Evolutionary conservation across 106 monocot genomes (phyloP), one percentile per base, ranked within the genome.

Genomic region (Acorus calamus): DNA sequence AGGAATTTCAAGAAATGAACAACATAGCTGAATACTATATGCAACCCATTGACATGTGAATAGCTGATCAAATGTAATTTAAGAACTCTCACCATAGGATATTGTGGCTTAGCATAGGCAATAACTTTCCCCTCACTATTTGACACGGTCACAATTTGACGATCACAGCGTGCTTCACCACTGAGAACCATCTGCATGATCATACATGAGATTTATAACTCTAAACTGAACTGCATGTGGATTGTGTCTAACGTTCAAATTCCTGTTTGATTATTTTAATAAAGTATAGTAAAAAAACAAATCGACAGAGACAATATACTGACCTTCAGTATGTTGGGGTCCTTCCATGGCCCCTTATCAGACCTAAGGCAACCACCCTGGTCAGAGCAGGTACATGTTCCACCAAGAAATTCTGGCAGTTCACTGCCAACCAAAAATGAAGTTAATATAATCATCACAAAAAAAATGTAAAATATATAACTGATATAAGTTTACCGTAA

Each of bases 381-480:
- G 10, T 92, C 92, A 62, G 70, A 60, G 78, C 92, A 92, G n/a
- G 82, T 88, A 71, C 92, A 92, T 47, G 74, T 69, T 62, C 92
- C 92, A 56, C 92, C 92, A 69, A 92, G 77, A 82, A 92, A 88
- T 11, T 92, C 84, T 11, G 92, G 92, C 57, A 92, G 69, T 60
- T 92, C 84, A 66, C 92, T 92, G 52, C n/a, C 74, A 28, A 78
- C 52, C 3, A 46, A 11, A 10, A 10, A 68, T 7, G 57, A 55
- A 68, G 4, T 28, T 14, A 64, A 12, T 50, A 14, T 50, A 47
- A 14, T 4, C 7, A 14, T 51, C 4, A 50, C 6, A 8, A 50
- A 49, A 64, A 50, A 7, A 12, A 9, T 47, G 46, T 13, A 13
- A 4, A 14, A 11, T 28, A 7, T 3, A 50, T 8, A 28, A 28